Conservation (phyloP, 441 rosid species). For the Hura crepitans region DNA sequence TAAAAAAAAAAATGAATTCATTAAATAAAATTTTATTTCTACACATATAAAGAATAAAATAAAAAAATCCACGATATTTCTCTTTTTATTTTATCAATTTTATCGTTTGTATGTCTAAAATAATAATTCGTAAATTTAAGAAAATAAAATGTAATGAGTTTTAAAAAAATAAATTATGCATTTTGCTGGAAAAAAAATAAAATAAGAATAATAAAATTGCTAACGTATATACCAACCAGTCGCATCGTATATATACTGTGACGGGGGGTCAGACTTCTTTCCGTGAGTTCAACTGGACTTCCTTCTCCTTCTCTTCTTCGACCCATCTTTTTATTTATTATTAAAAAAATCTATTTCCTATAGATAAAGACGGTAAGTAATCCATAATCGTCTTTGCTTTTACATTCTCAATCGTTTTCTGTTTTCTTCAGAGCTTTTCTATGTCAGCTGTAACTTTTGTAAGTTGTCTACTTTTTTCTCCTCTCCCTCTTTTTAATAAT, state of each 20-base stretch:
- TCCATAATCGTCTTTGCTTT: not conserved
- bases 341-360: conserved; percentile 17
- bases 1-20: too few species aligned
- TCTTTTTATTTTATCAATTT: too few species aligned
- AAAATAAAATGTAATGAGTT: not conserved
- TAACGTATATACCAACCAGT: conserved; percentile 22
- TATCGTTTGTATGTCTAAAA: too few species aligned
- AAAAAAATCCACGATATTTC: too few species aligned
- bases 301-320: not conserved
- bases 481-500: not conserved
- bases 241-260: conserved; percentile 6
- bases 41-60: too few species aligned
- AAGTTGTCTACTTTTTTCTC: conserved; percentile 7
- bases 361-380: conserved; percentile 19
- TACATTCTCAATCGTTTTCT: conserved; percentile 9
- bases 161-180: not conserved
- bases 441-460: conserved; percentile 6
- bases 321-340: not conserved
- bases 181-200: not conserved
- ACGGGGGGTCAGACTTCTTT: conserved; percentile 32
- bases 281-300: conserved; percentile 26
- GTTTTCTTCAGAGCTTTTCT: not conserved
- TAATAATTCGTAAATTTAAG: not conserved
- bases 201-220: not conserved
- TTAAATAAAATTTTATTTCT: too few species aligned